A percentile compares a stretch with the other conserved stretches of the same genome.
Conservation (phyloP, 1,139 yeast species). For the Magnusiomyces tetraspermus region DNA sequence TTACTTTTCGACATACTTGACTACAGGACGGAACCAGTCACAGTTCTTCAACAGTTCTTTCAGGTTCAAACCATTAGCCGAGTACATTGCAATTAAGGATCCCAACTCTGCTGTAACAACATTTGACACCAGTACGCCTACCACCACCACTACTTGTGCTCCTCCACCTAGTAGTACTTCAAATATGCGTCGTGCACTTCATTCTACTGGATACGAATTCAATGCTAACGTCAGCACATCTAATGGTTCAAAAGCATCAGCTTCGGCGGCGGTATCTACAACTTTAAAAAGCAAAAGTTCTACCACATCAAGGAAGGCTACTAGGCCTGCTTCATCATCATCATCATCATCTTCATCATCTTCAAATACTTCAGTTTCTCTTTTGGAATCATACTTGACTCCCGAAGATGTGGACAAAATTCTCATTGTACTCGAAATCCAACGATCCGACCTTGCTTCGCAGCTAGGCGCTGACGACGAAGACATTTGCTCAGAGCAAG, state of each 20-base stretch:
- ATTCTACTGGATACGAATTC: too few relatives aligned
- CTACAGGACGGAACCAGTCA: neutral
- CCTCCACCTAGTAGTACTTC: too few relatives aligned
- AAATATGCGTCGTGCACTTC: too few relatives aligned
- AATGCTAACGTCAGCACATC: too few relatives aligned
- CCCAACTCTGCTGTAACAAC: neutral
- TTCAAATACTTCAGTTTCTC: neutral
- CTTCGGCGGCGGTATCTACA: neutral
- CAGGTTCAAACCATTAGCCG: neutral
- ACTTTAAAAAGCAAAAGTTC: neutral
- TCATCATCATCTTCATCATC: neutral
- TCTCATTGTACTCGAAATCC: neutral
- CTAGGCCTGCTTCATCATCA: neutral
- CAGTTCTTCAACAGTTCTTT: neutral
- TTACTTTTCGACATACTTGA: neutral
- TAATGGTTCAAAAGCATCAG: neutral
- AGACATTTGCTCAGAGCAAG: neutral
- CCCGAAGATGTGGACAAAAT: neutral
- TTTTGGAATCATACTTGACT: neutral
- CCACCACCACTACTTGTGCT: too few relatives aligned
- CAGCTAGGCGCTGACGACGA: neutral
- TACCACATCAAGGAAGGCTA: neutral
- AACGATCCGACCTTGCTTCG: neutral
- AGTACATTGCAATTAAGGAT: neutral
- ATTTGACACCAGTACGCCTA: too few relatives aligned